A percentile compares a stretch with the other conserved stretches of the same genome.
Evolutionary conservation across 2,329 filamentous ascomycete genomes (phyloP).

Genomic region (Arthrobotrys musiformis): DNA sequence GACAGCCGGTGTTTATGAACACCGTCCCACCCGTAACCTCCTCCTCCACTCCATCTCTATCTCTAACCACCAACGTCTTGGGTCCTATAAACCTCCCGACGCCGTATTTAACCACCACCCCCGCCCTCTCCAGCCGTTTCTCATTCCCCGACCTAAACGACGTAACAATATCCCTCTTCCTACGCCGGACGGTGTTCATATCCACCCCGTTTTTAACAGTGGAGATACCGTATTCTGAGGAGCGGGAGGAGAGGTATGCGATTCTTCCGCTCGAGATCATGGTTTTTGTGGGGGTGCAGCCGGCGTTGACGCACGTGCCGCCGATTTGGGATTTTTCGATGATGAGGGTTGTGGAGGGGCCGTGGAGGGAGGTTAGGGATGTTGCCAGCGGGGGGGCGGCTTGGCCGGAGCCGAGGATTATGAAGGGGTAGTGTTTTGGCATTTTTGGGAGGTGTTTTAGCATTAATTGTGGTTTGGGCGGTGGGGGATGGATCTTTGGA

Average conservation of each 20-base stretch:
- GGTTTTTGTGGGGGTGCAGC: conserved; percentile 70
- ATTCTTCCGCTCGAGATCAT: conserved; percentile 68
- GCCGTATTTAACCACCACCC: conserved; percentile 66
- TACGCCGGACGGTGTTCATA: conserved; percentile 67
- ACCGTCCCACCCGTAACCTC: conserved; percentile 63
- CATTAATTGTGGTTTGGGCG: not conserved
- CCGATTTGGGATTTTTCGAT: conserved; percentile 67
- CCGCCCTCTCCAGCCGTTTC: conserved; percentile 62
- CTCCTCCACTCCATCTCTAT: conserved; percentile 59
- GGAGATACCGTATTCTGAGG: conserved; percentile 66
- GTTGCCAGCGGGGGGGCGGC: conserved; percentile 67
- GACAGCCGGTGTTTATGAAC: conserved; percentile 66
- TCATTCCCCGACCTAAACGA: conserved; percentile 67
- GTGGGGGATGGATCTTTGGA: not conserved
- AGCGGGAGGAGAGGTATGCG: conserved; percentile 65
- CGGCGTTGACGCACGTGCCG: conserved; percentile 69
- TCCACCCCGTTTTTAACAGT: conserved; percentile 61
- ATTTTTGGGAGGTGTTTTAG: conserved; percentile 43
- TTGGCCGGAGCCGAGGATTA: conserved; percentile 69
- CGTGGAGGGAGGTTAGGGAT: conserved; percentile 65
- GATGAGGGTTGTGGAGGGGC: conserved; percentile 64
- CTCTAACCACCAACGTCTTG: conserved; percentile 62
- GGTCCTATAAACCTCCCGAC: conserved; percentile 64
- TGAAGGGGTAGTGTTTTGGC: conserved; percentile 62
- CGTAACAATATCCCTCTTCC: conserved; percentile 68